These are phyloP conservation scores for Zymoseptoria crescenta DNA, from an alignment of 2,329 filamentous ascomycete genomes.

Conservation along the genomic window DNA sequence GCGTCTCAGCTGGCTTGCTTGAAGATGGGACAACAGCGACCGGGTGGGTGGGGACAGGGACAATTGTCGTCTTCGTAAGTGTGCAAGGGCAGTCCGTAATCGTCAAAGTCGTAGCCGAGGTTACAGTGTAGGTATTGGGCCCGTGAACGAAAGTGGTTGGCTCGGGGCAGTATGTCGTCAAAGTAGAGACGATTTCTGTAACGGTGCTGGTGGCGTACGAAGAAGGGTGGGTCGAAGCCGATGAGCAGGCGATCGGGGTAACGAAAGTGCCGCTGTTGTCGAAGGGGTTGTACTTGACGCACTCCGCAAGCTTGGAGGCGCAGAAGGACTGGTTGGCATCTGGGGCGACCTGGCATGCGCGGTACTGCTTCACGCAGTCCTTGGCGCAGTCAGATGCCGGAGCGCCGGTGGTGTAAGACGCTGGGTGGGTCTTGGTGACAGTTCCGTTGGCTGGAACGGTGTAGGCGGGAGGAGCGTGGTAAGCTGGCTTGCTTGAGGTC, in stretches of 20 bases:
- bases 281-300: not conserved
- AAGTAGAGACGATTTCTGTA: constrained; percentile 59
- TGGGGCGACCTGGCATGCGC: constrained; percentile 1
- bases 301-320: constrained; percentile 1
- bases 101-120: constrained; percentile 30
- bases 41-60: not conserved
- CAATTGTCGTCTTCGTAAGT: constrained; percentile 4
- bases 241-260: not conserved
- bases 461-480: not conserved
- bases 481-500: not conserved
- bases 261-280: not conserved
- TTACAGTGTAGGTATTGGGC: constrained; percentile 61
- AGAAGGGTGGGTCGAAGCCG: not conserved
- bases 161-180: constrained; percentile 64
- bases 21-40: not conserved
- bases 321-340: constrained; percentile 6
- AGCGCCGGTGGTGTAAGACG: not conserved
- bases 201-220: constrained; percentile 2
- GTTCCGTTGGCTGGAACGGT: not conserved
- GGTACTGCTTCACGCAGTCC: not conserved
- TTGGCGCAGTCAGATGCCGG: not conserved
- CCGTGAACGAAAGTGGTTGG: constrained; percentile 58
- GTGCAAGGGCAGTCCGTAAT: constrained; percentile 18
- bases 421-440: not conserved
- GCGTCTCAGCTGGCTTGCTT: not conserved